Base-by-base conservation (phyloP, 2,329 filamentous ascomycete genomes). In the Annulohypoxylon truncatum region DNA sequence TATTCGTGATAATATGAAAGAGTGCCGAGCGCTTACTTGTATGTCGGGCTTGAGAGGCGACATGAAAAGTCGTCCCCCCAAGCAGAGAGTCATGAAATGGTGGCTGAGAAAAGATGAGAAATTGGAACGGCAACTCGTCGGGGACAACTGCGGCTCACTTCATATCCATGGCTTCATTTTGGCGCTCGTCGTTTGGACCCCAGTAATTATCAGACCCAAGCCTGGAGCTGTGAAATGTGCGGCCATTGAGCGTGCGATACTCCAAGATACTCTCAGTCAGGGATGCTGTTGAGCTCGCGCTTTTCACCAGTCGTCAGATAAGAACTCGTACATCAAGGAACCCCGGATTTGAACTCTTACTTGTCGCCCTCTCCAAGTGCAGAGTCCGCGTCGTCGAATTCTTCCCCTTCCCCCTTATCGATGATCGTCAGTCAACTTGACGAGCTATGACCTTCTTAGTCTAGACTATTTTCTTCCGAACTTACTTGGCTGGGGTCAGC, bases 51-150 rank as follows among this genome's bases (percentile, higher is more conserved):
- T 67, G 2, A 82, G 73, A 6, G 81, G 80, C 2, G 81, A 78
- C 2, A 80, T 70, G 60, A 75, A 79, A 3, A 82, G 74, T 24
- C 75, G 73, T 10, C 78, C 77, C 15, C 74, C 74, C 0, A 80
- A 69, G n/a, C 77, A 65, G 28, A 80, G 61, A 7, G 68, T 71
- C 57, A 69, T 59, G 61, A 71, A 68, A 62, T 72, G 69, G 44
- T 73, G 71, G 33, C 71, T 73, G 13, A 20, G 15, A 61, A 35
- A 4, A n/a, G 1, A n/a, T 65, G 47, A 70, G 63, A 57, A 61
- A 26, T n/a, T 42, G 29, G 38, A 20, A 47, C 3, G 15, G 15
- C 1, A 46, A 12, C 2, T 28, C 10, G n/a, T 10, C 24, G 10
- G 10, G 15, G 1, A 15, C 52, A n/a, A 29, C 18, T 35, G 33